Evolutionary conservation across 176 grass and related monocot species (phyloP).

Genomic region (Ananas comosus): DNA sequence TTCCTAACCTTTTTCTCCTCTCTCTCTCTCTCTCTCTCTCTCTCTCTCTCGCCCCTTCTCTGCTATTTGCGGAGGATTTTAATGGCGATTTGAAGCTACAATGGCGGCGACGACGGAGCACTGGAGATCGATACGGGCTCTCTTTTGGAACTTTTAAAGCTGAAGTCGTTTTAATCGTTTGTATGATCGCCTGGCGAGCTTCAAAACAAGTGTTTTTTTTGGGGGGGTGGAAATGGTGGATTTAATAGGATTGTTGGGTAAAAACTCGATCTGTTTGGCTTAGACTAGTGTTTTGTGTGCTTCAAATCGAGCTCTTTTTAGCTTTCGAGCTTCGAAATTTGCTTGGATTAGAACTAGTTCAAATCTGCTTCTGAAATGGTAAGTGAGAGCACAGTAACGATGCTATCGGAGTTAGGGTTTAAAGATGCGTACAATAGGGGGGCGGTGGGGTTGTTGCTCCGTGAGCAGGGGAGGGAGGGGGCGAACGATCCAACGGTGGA

Average conservation of each 20-base stretch:
- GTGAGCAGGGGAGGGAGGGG: conserved; percentile 15
- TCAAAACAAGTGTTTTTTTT: background rate
- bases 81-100: background rate
- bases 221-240: no score
- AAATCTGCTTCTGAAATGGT: background rate
- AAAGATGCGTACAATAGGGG: conserved; percentile 29
- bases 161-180: background rate
- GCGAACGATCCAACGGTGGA: conserved; percentile 34
- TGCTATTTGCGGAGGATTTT: background rate
- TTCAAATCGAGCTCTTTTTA: background rate
- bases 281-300: background rate
- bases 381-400: conserved; percentile 5
- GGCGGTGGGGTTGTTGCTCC: conserved; percentile 1
- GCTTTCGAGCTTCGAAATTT: conserved; percentile 1
- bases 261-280: background rate
- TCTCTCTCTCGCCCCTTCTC: background rate
- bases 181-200: background rate
- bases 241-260: background rate
- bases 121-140: no score
- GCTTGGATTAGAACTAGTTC: conserved; percentile 4
- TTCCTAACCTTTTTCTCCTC: conserved; percentile 14
- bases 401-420: conserved; percentile 33
- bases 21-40: conserved; percentile 14
- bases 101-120: background rate
- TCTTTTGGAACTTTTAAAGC: background rate